Percentiles rank a stretch among this genome's conserved stretches.
phyloP scores from a whole-genome alignment of 768 basidiomycete genomes.

The Coprinellus aureogranulatus region DNA sequence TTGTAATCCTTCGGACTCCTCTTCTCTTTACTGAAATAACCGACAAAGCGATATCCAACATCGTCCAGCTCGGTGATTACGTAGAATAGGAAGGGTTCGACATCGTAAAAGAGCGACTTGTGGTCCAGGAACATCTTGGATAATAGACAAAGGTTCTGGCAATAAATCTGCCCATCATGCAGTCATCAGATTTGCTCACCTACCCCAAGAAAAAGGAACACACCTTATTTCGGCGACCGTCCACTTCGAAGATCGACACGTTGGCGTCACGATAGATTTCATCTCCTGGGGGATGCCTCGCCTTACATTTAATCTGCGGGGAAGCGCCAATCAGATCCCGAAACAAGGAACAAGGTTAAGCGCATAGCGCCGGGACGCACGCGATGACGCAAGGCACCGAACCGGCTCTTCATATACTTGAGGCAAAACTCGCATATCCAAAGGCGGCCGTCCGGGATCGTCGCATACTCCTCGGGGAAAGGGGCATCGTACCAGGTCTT shows the following conservation, averaged over 20 bases:
- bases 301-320: conserved; percentile 89
- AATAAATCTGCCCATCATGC: conserved; percentile 71
- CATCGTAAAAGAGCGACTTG: conserved; percentile 98
- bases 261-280: conserved; percentile 92
- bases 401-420: conserved; percentile 96
- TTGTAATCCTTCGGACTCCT: conserved; percentile 94
- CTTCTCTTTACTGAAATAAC: conserved; percentile 99
- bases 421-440: conserved; percentile 99
- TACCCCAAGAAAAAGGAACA: not conserved
- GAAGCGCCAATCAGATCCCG: not conserved
- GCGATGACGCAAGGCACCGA: conserved; percentile 80
- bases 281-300: conserved; percentile 93
- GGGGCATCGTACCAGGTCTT: conserved; percentile 99
- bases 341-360: not conserved
- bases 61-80: conserved; percentile 94
- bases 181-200: too few species aligned
- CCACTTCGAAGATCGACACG: conserved; percentile 95
- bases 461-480: conserved; percentile 95
- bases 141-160: conserved; percentile 94
- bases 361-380: conserved; percentile 43
- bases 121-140: conserved; percentile 99
- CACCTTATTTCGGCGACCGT: conserved; percentile 96
- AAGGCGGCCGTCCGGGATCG: conserved; percentile 84
- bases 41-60: conserved; percentile 88
- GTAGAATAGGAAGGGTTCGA: conserved; percentile 98